Evolutionary conservation across 805 yeast species (phyloP).

Genomic region (Komagataella populi): DNA sequence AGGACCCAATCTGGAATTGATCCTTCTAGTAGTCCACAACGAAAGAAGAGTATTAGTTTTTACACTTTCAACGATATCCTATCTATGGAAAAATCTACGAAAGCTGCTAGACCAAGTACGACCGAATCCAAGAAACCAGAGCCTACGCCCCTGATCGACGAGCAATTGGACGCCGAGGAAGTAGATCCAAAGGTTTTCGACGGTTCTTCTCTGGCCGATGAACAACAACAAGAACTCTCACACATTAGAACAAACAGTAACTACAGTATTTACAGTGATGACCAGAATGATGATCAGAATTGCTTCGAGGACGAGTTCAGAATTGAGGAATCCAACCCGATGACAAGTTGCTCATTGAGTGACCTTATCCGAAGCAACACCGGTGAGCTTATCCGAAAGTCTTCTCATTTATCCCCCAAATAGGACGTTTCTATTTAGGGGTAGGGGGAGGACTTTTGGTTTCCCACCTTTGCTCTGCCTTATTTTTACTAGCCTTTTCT

Average conservation of each 20-base stretch:
- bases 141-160: neutral
- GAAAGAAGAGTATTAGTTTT: conserved; percentile 9
- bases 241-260: neutral
- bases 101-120: neutral
- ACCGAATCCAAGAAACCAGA: neutral
- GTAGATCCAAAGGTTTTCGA: neutral
- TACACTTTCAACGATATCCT: conserved; percentile 17
- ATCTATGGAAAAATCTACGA: neutral
- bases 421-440: neutral
- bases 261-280: conserved; percentile 1
- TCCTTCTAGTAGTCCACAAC: neutral
- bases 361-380: neutral
- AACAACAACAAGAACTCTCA: neutral
- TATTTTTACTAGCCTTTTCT: neutral
- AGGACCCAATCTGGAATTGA: neutral
- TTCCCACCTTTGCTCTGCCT: neutral
- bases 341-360: neutral
- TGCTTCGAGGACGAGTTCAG: neutral
- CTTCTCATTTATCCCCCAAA: neutral
- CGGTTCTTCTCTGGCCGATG: neutral
- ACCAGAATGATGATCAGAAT: neutral
- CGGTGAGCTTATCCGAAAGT: neutral
- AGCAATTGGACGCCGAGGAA: conserved; percentile 1
- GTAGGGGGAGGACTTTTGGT: neutral
- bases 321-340: neutral